Evolutionary conservation across 2,329 filamentous ascomycete genomes (phyloP).

Genomic region (Pseudogymnoascus sp.): DNA sequence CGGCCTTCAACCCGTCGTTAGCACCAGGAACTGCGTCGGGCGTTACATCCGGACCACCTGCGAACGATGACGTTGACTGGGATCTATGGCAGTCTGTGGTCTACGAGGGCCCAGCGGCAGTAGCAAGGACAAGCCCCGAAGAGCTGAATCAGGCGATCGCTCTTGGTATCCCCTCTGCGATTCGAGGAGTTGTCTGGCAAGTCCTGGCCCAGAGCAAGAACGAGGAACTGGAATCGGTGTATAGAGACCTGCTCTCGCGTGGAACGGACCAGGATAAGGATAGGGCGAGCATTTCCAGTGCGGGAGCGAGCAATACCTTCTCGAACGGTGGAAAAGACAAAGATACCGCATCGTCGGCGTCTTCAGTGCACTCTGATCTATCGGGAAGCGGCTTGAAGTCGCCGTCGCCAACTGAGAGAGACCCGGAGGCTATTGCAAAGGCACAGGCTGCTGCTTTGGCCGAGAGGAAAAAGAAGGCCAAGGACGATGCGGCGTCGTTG

Average conservation of each 20-base stretch:
- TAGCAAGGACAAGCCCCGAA: conserved; percentile 78
- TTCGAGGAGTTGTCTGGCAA: conserved; percentile 98
- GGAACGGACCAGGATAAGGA: conserved; percentile 76
- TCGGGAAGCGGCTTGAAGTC: conserved; percentile 53
- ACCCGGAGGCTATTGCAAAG: conserved; percentile 56
- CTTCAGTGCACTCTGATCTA: conserved; percentile 72
- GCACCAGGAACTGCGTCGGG: conserved; percentile 82
- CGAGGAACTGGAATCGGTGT: conserved; percentile 79
- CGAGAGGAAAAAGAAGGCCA: conserved; percentile 69
- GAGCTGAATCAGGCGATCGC: conserved; percentile 88
- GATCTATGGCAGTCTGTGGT: conserved; percentile 96
- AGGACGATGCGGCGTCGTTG: conserved; percentile 65
- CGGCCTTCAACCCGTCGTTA: conserved; percentile 59
- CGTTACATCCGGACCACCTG: conserved; percentile 66
- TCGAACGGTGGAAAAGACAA: conserved; percentile 54
- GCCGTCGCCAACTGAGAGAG: conserved; percentile 53
- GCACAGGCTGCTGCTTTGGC: conserved; percentile 54
- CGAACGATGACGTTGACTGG: conserved; percentile 83
- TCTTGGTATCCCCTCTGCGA: conserved; percentile 86
- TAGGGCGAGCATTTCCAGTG: conserved; percentile 38
- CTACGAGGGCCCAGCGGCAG: conserved; percentile 83
- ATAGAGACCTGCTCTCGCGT: conserved; percentile 68
- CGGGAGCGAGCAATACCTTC: conserved; percentile 41
- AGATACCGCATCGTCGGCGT: conserved; percentile 71
- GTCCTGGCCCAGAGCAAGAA: conserved; percentile 93